phyloP scores from a whole-genome alignment of 805 yeast species.

The Schwanniomyces pseudopolymorphus region DNA sequence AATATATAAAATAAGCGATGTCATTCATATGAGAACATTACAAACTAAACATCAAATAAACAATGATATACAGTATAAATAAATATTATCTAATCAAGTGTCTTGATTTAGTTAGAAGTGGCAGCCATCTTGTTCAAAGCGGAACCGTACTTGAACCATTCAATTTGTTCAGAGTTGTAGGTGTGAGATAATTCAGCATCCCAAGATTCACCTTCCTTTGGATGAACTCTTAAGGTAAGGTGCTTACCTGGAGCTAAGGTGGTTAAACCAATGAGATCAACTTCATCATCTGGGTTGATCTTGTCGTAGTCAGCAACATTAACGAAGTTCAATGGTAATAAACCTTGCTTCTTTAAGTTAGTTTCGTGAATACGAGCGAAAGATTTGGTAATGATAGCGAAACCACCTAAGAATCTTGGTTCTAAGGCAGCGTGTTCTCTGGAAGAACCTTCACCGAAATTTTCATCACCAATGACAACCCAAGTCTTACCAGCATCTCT shows the following conservation, averaged over 20 bases:
- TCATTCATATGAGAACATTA: not conserved
- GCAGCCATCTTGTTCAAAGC: slow-evolving; percentile 95
- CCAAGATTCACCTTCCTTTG: slow-evolving; percentile 80
- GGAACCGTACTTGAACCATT: slow-evolving; percentile 98
- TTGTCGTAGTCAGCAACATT: slow-evolving; percentile 89
- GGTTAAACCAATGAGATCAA: slow-evolving; percentile 82
- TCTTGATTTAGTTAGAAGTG: slow-evolving; percentile 3
- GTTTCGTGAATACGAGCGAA: slow-evolving; percentile 99
- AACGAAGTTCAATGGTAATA: slow-evolving; percentile 92
- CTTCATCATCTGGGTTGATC: slow-evolving; percentile 86
- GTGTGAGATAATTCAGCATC: slow-evolving; percentile 92
- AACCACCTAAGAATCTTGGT: slow-evolving; percentile 99
- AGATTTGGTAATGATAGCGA: slow-evolving; percentile 95
- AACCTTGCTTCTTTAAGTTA: slow-evolving; percentile 99
- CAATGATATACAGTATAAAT: slow-evolving; percentile 1
- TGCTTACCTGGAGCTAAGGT: slow-evolving; percentile 91
- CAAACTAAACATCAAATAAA: not conserved
- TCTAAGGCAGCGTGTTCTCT: slow-evolving; percentile 99
- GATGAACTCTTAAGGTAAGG: slow-evolving; percentile 73
- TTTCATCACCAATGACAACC: slow-evolving; percentile 99
- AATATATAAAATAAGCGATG: not conserved
- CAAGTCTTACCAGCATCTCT: slow-evolving; percentile 89
- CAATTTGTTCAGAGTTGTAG: slow-evolving; percentile 94
- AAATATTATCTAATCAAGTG: not conserved
- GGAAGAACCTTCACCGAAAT: slow-evolving; percentile 99